Evolutionary conservation across 1,284 basidiomycete species (phyloP).

Genomic region (Vanrija pseudolonga): DNA sequence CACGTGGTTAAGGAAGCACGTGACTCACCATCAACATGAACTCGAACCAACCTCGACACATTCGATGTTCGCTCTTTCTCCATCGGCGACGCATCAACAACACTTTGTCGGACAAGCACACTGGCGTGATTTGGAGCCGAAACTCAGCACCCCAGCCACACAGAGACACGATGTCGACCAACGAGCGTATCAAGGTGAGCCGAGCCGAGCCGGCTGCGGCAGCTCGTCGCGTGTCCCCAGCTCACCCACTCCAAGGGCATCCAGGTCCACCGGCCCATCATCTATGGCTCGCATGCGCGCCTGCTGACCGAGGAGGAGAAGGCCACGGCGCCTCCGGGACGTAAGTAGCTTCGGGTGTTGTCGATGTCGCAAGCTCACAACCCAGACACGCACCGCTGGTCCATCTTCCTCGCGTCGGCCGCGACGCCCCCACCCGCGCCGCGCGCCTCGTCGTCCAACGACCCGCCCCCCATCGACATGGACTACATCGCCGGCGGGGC

Average conservation of each 20-base stretch:
- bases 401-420: constrained; percentile 77
- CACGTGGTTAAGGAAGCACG: too few relatives aligned
- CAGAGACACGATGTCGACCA: constrained; percentile 20
- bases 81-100: not conserved
- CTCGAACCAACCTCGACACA: not conserved
- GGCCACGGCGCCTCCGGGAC: constrained; percentile 33
- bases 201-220: too few relatives aligned
- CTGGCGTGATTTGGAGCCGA: not conserved
- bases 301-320: constrained; percentile 71
- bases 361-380: constrained; percentile 48
- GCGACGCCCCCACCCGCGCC: constrained; percentile 53
- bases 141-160: not conserved
- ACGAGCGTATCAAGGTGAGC: constrained; percentile 32
- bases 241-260: constrained; percentile 61
- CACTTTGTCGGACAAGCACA: too few relatives aligned
- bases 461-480: constrained; percentile 29
- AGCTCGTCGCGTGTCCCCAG: not conserved
- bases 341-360: constrained; percentile 26
- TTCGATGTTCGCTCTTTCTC: not conserved
- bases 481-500: constrained; percentile 61
- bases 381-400: constrained; percentile 94
- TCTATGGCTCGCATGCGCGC: constrained; percentile 92
- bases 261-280: constrained; percentile 82
- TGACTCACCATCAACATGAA: not conserved
- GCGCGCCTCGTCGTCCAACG: constrained; percentile 51